Percentiles rank a stretch among this genome's conserved stretches.
Evolutionary conservation across 2,329 filamentous ascomycete species (phyloP).

Genomic region (Botryotinia narcissicola): DNA sequence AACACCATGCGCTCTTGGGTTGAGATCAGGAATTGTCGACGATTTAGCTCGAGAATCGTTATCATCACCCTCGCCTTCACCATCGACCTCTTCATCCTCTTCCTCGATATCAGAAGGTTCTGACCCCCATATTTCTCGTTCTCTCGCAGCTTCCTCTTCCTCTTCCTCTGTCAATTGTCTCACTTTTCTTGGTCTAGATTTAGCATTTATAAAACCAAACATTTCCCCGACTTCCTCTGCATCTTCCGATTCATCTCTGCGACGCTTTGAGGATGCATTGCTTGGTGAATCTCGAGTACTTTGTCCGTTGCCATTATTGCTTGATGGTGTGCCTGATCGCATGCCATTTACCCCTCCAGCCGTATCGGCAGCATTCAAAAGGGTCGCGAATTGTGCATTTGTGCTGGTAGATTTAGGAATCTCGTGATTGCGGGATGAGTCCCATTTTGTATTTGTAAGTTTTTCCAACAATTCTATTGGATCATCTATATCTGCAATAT

Average conservation of each 20-base stretch:
- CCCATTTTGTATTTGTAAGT: slow-evolving; percentile 31
- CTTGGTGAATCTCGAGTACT: not conserved
- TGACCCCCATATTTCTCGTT: slow-evolving; percentile 36
- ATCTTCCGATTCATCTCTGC: slow-evolving; percentile 17
- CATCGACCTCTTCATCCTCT: not conserved
- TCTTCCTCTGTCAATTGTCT: slow-evolving; percentile 23
- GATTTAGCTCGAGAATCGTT: slow-evolving; percentile 10
- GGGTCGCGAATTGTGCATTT: slow-evolving; percentile 33
- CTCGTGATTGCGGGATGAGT: slow-evolving; percentile 18
- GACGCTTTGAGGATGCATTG: slow-evolving; percentile 7
- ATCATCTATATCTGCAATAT: slow-evolving; percentile 29
- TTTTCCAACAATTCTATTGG: slow-evolving; percentile 32
- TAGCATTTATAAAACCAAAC: slow-evolving; percentile 19
- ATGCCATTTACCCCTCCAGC: slow-evolving; percentile 26
- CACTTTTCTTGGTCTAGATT: slow-evolving; percentile 21
- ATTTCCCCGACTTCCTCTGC: slow-evolving; percentile 5
- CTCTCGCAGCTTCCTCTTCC: slow-evolving; percentile 27
- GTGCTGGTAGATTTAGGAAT: slow-evolving; percentile 5
- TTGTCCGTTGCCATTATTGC: slow-evolving; percentile 7
- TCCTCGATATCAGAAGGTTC: slow-evolving; percentile 28
- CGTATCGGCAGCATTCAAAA: slow-evolving; percentile 34
- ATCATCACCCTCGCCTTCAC: not conserved
- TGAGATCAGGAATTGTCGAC: slow-evolving; percentile 23
- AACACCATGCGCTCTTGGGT: slow-evolving; percentile 34
- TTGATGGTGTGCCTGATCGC: slow-evolving; percentile 11